Percentiles rank a stretch among this genome's conserved stretches.
phyloP scores from a whole-genome alignment of 495 filamentous ascomycete genomes.

The Talaromyces liani region DNA sequence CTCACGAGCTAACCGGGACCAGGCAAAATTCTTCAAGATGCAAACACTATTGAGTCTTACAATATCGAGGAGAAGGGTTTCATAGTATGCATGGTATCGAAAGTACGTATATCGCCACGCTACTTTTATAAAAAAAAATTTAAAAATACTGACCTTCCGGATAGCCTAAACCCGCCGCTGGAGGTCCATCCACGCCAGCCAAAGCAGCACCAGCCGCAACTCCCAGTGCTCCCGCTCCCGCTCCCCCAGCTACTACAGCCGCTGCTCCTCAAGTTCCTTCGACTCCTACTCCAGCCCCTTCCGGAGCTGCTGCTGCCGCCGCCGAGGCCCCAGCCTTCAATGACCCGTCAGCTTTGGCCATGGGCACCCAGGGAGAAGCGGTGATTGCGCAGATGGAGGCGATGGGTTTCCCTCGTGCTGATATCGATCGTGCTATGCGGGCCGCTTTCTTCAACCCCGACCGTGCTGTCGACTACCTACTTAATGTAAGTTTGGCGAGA shows the following conservation, averaged over 20 bases:
- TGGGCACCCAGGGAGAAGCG: slow-evolving; percentile 71
- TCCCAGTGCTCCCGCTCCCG: slow-evolving; percentile 49
- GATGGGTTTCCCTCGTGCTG: slow-evolving; percentile 84
- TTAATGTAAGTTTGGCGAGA: slow-evolving; percentile 55
- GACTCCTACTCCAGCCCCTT: slow-evolving; percentile 64
- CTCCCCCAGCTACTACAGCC: slow-evolving; percentile 56
- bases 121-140: not conserved
- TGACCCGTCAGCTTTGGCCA: slow-evolving; percentile 73
- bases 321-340: slow-evolving; percentile 46
- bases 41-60: slow-evolving; percentile 88
- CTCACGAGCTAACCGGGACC: slow-evolving; percentile 9
- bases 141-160: slow-evolving; percentile 1
- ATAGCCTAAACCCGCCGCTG: slow-evolving; percentile 61
- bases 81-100: slow-evolving; percentile 92
- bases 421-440: slow-evolving; percentile 89
- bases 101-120: slow-evolving; percentile 49
- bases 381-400: slow-evolving; percentile 94
- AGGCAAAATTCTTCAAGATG: slow-evolving; percentile 98
- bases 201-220: slow-evolving; percentile 34
- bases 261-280: slow-evolving; percentile 45
- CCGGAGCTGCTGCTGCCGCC: slow-evolving; percentile 33
- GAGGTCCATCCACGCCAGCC: slow-evolving; percentile 53
- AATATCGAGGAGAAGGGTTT: slow-evolving; percentile 99
- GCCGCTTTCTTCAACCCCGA: slow-evolving; percentile 96
- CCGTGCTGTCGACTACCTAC: slow-evolving; percentile 90